These are phyloP conservation scores for Rhodotorula glutinis DNA, from an alignment of 1,284 basidiomycete genomes.

Conservation along the genomic window DNA sequence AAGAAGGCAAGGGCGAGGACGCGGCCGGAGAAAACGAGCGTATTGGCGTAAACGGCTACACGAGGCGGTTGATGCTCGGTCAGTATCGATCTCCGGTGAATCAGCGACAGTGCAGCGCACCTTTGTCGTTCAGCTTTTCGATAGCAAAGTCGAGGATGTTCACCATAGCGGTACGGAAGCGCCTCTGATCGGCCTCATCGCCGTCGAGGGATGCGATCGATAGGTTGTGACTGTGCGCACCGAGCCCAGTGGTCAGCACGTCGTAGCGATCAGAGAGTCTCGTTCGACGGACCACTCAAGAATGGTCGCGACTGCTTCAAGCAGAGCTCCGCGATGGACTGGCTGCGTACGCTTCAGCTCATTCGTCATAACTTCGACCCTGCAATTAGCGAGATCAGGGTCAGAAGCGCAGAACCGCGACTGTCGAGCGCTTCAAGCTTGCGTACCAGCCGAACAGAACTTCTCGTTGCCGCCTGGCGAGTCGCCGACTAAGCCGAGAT, in stretches of 20 bases:
- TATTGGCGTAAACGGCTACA: conserved; percentile 54
- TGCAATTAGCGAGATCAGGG: background rate
- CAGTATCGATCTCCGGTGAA: no score
- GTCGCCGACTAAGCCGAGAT: background rate
- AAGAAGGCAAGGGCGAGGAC: conserved; percentile 55
- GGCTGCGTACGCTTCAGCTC: conserved; percentile 44
- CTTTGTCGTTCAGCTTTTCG: conserved; percentile 55
- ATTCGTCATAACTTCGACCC: conserved; percentile 25
- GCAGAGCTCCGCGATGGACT: conserved; percentile 52
- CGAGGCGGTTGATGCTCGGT: background rate
- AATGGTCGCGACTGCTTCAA: conserved; percentile 53
- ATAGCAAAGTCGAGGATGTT: conserved; percentile 53
- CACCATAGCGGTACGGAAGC: conserved; percentile 51
- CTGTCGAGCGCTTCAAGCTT: no score
- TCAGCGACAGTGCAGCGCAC: conserved; percentile 19
- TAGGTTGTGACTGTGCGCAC: conserved; percentile 46
- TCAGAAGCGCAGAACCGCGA: background rate
- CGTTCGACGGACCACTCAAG: conserved; percentile 49
- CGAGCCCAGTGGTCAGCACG: background rate
- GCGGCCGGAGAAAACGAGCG: conserved; percentile 53
- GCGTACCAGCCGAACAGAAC: conserved; percentile 40
- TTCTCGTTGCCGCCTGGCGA: conserved; percentile 34
- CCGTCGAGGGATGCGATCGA: conserved; percentile 47
- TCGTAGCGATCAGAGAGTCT: background rate
- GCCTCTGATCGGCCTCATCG: conserved; percentile 42